A percentile compares a stretch with the other conserved stretches of the same genome.
These are phyloP conservation scores for Stachybotrys chartarum DNA, from an alignment of 2,329 filamentous ascomycete species.

Conservation along the genomic window DNA sequence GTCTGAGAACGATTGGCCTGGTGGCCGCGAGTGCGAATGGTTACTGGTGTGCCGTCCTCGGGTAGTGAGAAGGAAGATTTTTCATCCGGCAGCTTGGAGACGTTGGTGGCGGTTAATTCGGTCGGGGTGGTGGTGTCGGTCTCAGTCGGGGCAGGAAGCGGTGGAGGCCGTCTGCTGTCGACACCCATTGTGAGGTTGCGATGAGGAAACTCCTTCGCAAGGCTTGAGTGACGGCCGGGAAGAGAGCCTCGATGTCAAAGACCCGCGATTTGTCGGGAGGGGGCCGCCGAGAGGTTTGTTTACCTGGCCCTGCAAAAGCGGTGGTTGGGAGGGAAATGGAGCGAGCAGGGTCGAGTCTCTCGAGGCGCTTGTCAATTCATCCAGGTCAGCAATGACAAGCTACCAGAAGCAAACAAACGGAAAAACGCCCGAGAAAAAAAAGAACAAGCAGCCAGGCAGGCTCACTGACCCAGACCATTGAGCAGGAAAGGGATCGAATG, in stretches of 20 bases:
- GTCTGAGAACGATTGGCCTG: conserved; percentile 66
- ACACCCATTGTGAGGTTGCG: conserved; percentile 42
- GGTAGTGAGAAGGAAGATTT: conserved; percentile 74
- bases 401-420: too few species aligned
- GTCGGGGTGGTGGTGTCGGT: conserved; percentile 58
- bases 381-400: background rate
- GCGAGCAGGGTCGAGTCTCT: background rate
- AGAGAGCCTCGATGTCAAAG: background rate
- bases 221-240: conserved; percentile 4
- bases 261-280: background rate
- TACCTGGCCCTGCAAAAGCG: background rate
- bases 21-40: conserved; percentile 71
- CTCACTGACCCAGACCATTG: background rate
- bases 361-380: background rate
- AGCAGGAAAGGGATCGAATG: too few species aligned
- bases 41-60: conserved; percentile 85
- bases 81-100: conserved; percentile 61
- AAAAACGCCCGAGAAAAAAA: background rate
- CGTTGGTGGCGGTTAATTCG: conserved; percentile 56
- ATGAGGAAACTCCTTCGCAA: background rate
- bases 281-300: background rate
- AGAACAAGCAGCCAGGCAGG: background rate
- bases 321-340: background rate
- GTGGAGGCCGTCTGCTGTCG: conserved; percentile 51
- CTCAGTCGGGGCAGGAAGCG: conserved; percentile 73